Evolutionary conservation across 176 grass and related monocot species (phyloP), one percentile per base, ranked within the genome.

Genomic region (Juncus inflexus): DNA sequence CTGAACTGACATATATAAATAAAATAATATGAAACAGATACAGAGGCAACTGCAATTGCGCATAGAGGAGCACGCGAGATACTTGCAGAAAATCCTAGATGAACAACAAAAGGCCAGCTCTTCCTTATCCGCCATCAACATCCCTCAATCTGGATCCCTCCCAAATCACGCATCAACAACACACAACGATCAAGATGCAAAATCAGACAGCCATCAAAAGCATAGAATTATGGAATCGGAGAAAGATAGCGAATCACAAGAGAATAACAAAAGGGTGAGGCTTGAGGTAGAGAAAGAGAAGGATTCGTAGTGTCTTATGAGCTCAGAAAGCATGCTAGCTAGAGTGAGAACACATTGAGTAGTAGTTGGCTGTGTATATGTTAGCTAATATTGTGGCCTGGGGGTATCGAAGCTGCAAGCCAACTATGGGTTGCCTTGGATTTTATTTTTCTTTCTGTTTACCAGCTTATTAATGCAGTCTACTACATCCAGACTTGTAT

Each of bases 21-120:
- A 19, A 37, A 40, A 15, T 50, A 66, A 53, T 28, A 10, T 6
- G 9, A 11, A 58, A 35, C 75, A 95, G 91, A 77, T 90, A 54
- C 91, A 95, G 84, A 90, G 69, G 61, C 55, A 80, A 69, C 70
- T 95, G 55, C 91, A 87, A 14, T 45, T 95, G 39, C 81, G 65
- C 39, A 87, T 95, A 54, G 91, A 95, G 74, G 91, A 90, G 60
- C 84, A 95, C 41, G 81, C 84, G 50, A 80, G 53, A 62, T 87
- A 90, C 80, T 83, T 95, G 76, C 84, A 95, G 57, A 90, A 76
- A 63, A 95, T 90, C 67, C 66, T 95, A 51, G 86, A 88, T 75
- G 79, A 87, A 35, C 84, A 95, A 55, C 64, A 87, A 35, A 95
- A 90, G 13, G 42, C 65, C 6, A 87, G 50, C 7, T 71, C 73